Percentiles rank a stretch among this genome's conserved stretches.
Conservation (phyloP, 441 rosid genomes). For the Omphalea diandra region DNA sequence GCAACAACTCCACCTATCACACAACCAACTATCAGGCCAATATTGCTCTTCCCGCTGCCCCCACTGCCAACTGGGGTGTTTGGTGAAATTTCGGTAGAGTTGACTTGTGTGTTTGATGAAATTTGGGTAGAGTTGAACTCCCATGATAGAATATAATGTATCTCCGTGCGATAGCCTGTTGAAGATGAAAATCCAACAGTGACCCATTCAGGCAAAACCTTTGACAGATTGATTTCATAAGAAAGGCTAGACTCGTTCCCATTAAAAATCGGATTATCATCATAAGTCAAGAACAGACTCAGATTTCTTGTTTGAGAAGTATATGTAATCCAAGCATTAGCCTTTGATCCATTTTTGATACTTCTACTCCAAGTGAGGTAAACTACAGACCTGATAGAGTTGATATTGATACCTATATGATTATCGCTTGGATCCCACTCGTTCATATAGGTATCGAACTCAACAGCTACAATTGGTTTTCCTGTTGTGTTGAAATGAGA, state of each 20-base stretch:
- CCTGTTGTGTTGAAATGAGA: no score
- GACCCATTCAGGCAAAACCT: constrained; percentile 1
- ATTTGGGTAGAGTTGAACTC: not conserved
- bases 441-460: constrained; percentile 17
- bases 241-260: no score
- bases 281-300: no score
- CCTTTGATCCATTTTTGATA: no score
- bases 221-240: not conserved
- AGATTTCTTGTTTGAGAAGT: not conserved
- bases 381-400: not conserved
- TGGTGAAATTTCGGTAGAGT: not conserved
- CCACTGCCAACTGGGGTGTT: not conserved
- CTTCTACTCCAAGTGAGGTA: not conserved
- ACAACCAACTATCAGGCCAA: not conserved
- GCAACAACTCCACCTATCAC: no score
- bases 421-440: constrained; percentile 17
- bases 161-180: not conserved
- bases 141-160: no score
- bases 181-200: not conserved
- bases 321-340: not conserved
- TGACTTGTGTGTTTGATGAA: no score
- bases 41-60: not conserved
- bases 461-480: no score
- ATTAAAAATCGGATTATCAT: not conserved
- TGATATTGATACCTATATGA: constrained; percentile 16